Evolutionary conservation across 306 rosid genomes (phyloP).

Genomic region (Cajanus cajan): DNA sequence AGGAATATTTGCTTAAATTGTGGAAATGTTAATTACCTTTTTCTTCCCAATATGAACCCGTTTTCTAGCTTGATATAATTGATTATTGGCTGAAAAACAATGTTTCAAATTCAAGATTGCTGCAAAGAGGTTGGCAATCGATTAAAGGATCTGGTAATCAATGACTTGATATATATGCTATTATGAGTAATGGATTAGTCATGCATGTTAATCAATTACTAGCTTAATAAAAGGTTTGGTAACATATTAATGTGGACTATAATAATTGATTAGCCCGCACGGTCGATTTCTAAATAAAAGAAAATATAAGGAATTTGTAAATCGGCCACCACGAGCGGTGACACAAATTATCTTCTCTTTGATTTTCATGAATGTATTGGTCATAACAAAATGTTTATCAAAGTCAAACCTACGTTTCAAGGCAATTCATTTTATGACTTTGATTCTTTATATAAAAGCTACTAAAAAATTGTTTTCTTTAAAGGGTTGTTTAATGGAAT

Average conservation of each 20-base stretch:
- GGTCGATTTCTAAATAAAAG: not conserved
- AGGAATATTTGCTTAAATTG: not conserved
- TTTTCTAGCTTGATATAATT: not conserved
- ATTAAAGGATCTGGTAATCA: conserved; percentile 5
- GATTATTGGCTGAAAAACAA: not conserved
- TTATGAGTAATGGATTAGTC: not conserved
- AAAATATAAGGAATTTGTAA: not conserved
- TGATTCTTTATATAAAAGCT: not conserved
- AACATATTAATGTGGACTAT: not conserved
- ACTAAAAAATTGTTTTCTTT: not conserved
- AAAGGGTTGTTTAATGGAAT: too few relatives aligned
- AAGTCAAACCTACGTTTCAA: not conserved
- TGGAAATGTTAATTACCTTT: not conserved
- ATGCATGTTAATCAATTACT: not conserved
- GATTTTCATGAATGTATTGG: not conserved
- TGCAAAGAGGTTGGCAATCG: not conserved
- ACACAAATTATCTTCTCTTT: too few relatives aligned
- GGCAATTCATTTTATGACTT: not conserved
- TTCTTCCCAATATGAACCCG: not conserved
- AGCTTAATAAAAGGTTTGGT: not conserved
- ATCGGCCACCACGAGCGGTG: not conserved
- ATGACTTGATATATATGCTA: not conserved
- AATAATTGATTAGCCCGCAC: not conserved
- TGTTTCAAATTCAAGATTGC: not conserved
- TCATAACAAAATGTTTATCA: not conserved